These are phyloP conservation scores for Aleurites moluccanus DNA, from an alignment of 441 rosid genomes.

Conservation along the genomic window DNA sequence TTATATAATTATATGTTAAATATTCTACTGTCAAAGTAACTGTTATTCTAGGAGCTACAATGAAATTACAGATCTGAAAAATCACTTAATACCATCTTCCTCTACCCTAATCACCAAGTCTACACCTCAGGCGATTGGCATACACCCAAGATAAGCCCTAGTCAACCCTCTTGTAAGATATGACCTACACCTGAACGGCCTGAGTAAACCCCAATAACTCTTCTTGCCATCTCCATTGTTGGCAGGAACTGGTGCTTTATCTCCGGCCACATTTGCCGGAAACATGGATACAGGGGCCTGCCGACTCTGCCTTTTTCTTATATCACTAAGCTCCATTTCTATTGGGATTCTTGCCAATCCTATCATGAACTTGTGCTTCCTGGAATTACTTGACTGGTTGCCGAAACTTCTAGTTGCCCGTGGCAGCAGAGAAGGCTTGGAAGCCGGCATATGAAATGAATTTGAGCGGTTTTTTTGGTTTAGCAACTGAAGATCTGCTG, in stretches of 20 bases:
- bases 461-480: background rate
- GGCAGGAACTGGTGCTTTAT: background rate
- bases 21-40: background rate
- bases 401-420: background rate
- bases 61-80: background rate
- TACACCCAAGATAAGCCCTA: background rate
- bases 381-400: background rate
- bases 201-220: background rate
- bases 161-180: background rate
- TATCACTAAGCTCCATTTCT: conserved; percentile 22
- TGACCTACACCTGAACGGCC: background rate
- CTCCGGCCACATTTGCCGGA: background rate
- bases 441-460: no score
- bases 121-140: no score
- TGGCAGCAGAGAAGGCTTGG: background rate
- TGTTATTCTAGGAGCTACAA: background rate
- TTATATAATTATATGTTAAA: background rate
- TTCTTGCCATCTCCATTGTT: background rate
- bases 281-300: background rate
- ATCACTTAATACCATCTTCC: no score
- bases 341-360: conserved; percentile 21
- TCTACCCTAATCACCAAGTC: no score
- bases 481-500: background rate
- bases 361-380: conserved; percentile 12
- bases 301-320: conserved; percentile 13